Conservation (phyloP, 2,329 filamentous ascomycete species). For the Ascochyta viciae-villosae region DNA sequence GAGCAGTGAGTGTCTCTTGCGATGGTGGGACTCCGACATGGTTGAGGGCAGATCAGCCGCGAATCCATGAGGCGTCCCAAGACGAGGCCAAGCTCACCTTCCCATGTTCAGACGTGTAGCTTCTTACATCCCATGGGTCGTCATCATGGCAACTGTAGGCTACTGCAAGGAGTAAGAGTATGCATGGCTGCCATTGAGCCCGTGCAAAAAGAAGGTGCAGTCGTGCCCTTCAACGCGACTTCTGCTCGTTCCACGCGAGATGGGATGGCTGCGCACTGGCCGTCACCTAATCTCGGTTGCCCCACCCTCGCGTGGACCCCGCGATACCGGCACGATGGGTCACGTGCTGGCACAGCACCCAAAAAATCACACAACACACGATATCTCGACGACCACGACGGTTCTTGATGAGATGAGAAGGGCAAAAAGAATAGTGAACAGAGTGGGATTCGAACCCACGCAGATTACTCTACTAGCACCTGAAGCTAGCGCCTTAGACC, state of each 20-base stretch:
- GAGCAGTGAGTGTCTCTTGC: slow-evolving; percentile 5
- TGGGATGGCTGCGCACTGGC: slow-evolving; percentile 1
- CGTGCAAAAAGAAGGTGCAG: neutral
- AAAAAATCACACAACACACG: slow-evolving; percentile 1
- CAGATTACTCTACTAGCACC: slow-evolving; percentile 47
- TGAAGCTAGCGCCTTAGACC: slow-evolving; percentile 50
- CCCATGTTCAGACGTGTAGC: slow-evolving; percentile 3
- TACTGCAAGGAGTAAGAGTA: neutral
- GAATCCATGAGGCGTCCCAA: slow-evolving; percentile 20
- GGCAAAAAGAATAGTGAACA: slow-evolving; percentile 40
- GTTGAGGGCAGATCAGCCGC: slow-evolving; percentile 21
- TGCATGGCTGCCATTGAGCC: neutral
- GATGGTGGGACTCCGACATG: slow-evolving; percentile 14
- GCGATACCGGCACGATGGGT: neutral
- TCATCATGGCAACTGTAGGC: slow-evolving; percentile 4
- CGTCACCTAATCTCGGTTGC: neutral
- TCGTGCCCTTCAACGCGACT: neutral
- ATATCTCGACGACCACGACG: slow-evolving; percentile 4
- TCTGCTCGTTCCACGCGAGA: slow-evolving; percentile 2
- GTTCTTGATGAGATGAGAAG: neutral
- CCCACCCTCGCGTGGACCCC: neutral
- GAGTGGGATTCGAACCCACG: slow-evolving; percentile 50
- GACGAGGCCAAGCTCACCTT: slow-evolving; percentile 24
- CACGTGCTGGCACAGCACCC: neutral
- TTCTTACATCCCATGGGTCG: slow-evolving; percentile 4